phyloP scores from a whole-genome alignment of 2,329 filamentous ascomycete genomes.

The Botrytis pseudocinerea region DNA sequence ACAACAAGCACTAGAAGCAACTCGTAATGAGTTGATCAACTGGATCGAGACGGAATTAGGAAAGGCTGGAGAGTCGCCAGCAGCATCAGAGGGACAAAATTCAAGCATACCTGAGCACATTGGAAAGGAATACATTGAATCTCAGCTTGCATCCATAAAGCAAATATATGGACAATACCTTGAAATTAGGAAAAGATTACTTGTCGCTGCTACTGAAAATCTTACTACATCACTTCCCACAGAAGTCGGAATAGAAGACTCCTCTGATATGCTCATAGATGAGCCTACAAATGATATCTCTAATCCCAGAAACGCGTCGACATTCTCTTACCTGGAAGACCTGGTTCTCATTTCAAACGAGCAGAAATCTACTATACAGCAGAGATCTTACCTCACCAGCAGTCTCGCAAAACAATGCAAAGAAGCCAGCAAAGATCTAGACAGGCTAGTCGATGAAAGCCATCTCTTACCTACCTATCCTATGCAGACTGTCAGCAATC shows the following conservation, averaged over 20 bases:
- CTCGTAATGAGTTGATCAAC: conserved; percentile 60
- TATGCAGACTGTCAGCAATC: conserved; percentile 41
- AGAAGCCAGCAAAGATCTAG: conserved; percentile 52
- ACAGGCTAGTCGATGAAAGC: conserved; percentile 61
- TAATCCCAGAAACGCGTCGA: conserved; percentile 33
- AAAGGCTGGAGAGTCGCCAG: conserved; percentile 46
- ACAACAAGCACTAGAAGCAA: conserved; percentile 54
- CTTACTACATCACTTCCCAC: conserved; percentile 20
- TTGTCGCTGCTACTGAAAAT: conserved; percentile 39
- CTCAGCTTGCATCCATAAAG: conserved; percentile 45
- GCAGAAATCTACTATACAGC: conserved; percentile 58
- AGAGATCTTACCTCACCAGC: conserved; percentile 58
- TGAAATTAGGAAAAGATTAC: conserved; percentile 50
- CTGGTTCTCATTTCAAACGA: conserved; percentile 54
- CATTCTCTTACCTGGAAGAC: conserved; percentile 57
- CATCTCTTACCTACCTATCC: conserved; percentile 58
- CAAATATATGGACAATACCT: conserved; percentile 57
- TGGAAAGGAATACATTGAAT: conserved; percentile 32
- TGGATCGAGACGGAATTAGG: conserved; percentile 66
- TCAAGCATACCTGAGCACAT: conserved; percentile 25
- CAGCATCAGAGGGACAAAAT: conserved; percentile 39
- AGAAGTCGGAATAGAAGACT: neutral
- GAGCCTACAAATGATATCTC: conserved; percentile 17
- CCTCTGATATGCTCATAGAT: neutral
- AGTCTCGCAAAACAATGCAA: conserved; percentile 53